Evolutionary conservation across 768 basidiomycete genomes (phyloP), one percentile per base, ranked within the genome.

Genomic region (Panellus pusillus): DNA sequence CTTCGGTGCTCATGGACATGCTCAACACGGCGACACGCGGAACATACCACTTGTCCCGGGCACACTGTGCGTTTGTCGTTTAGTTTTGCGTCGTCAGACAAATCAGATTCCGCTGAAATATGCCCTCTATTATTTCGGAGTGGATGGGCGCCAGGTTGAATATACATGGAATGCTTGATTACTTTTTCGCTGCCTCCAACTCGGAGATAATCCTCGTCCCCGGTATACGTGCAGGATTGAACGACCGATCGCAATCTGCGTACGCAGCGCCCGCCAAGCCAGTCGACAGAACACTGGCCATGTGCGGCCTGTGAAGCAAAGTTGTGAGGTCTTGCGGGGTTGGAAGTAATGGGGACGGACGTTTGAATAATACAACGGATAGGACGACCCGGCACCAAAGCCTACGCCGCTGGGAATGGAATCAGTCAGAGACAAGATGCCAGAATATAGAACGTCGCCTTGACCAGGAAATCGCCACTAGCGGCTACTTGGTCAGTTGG

Each of bases 171-270:
- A 3, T 11, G 11, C 29, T 42, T 24, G 40, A 49, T 44, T 57
- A 52, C 24, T 38, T 42, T 36, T 41, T 39, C 47, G 47, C 15
- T 17, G 37, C 20, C 61, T 59, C 63, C 59, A 56, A 67, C 61
- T 69, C 69, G 43, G 79, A 76, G 61, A 93, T 70, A 65, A 93
- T 79, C 58, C 89, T 82, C 41, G 87, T 89, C 55, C 93, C 93
- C 17, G 92, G 86, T 68, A 93, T 81, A 63, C 92, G 81, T 44
- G 93, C 87, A 17, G 91, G 89, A 73, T 93, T 93, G 83, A 95
- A 96, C 14, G 89, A 87, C 45, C 92, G 83, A 74, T 96, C 91
- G 72, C 93, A 94, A 79, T 95, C 93, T 28, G 90, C 86, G 67
- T 92, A 94, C 27, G 93, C 91, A 47, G 84, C 83, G 39, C 93